Evolutionary conservation across 1,284 basidiomycete genomes (phyloP).

Genomic region (Bondarzewia mesenterica): DNA sequence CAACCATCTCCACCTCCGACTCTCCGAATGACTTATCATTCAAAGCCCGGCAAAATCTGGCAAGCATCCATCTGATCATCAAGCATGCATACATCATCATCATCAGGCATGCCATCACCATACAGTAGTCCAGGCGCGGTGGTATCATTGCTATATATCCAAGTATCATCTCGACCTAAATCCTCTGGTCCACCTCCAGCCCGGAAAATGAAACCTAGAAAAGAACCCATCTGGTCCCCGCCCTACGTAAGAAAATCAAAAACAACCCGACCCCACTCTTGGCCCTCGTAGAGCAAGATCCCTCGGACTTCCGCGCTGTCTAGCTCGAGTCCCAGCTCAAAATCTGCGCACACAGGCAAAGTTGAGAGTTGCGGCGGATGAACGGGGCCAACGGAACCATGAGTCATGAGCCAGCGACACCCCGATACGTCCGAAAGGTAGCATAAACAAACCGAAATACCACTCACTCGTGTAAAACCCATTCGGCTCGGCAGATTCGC

Average conservation of each 20-base stretch:
- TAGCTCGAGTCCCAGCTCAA: conserved; percentile 72
- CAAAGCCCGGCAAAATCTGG: no score
- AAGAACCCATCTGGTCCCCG: conserved; percentile 14
- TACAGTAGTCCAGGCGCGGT: no score
- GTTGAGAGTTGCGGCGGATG: not conserved
- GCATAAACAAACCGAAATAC: not conserved
- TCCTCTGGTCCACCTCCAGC: no score
- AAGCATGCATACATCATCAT: no score
- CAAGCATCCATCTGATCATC: no score
- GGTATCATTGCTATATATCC: no score
- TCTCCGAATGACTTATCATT: no score
- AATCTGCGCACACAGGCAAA: conserved; percentile 38
- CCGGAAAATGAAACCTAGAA: no score
- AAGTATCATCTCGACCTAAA: no score
- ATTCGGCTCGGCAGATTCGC: conserved; percentile 38
- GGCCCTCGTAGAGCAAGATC: conserved; percentile 59
- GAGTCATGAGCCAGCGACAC: not conserved
- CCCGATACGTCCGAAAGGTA: no score
- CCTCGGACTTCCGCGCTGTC: conserved; percentile 79
- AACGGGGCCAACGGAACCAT: not conserved
- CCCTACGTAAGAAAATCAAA: conserved; percentile 31
- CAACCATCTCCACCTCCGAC: no score
- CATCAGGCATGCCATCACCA: no score
- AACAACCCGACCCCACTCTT: conserved; percentile 67
- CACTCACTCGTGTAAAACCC: conserved; percentile 72